phyloP scores from a whole-genome alignment of 345 rosid genomes.

The Hibiscus tridactylites region DNA sequence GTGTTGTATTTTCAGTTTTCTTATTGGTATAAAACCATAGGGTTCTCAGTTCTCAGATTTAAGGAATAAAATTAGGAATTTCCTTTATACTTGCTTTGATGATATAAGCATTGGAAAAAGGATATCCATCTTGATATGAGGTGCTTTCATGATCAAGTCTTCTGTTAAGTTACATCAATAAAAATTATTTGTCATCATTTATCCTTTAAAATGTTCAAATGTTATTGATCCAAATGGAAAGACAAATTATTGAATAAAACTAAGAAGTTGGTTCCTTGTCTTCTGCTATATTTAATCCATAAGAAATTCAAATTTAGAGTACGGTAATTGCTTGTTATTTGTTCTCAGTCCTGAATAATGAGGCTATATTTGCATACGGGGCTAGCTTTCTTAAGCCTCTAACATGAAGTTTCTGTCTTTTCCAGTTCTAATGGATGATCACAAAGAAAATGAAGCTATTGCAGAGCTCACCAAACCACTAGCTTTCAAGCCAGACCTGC shows the following conservation, averaged over 20 bases:
- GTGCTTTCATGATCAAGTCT: background rate
- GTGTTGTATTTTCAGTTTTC: background rate
- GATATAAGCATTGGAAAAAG: background rate
- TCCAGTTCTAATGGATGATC: constrained; percentile 90
- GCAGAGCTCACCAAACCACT: constrained; percentile 77
- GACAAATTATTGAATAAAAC: background rate
- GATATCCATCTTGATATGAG: background rate
- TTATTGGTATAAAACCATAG: background rate
- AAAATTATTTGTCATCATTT: background rate
- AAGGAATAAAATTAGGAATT: background rate
- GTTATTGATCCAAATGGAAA: background rate
- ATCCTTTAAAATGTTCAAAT: background rate
- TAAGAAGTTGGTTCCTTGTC: background rate
- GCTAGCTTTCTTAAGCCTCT: background rate
- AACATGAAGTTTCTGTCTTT: constrained; percentile 4
- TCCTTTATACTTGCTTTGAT: background rate
- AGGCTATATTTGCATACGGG: background rate
- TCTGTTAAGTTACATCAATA: background rate
- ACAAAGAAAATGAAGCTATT: constrained; percentile 83
- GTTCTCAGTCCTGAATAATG: background rate
- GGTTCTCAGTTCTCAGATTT: background rate
- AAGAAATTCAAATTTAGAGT: background rate
- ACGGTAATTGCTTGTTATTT: background rate
- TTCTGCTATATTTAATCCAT: background rate
- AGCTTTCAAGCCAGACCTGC: constrained; percentile 85